Evolutionary conservation across 768 basidiomycete genomes (phyloP), one percentile per base, ranked within the genome.

Genomic region (Baorangia bicolor): DNA sequence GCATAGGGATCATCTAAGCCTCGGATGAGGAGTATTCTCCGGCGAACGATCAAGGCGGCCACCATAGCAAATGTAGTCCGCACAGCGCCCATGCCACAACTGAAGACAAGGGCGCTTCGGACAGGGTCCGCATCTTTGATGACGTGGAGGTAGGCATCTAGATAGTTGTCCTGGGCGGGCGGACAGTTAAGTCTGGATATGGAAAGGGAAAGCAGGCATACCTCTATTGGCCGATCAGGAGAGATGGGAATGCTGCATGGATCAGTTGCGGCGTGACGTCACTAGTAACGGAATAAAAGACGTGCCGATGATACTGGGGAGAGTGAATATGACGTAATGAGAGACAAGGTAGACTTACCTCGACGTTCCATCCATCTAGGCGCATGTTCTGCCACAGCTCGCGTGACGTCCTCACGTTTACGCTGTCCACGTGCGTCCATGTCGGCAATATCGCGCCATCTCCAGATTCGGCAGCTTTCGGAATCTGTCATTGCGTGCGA

Each of bases 61-160:
- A 88, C 83, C 97, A 98, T 98, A 4, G 92, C 94, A 67, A 97
- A 98, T 0, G 95, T 98, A 3, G 94, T 95, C 20, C 96, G 82
- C 1, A 98, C 95, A 3, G 92, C 93, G 42, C 97, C 97, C 86
- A 96, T 94, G 31, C 97, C 96, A 69, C 96, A 98, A 46, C 90
- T 94, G 70, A 98, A 98, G 5, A 98, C 90, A 20, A 98, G 76
- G 0, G 90, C 86, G 0, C 93, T 94, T 18, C 77, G 77, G 4
- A 87, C 74, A 2, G 96, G 95, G 63, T 96, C 91, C 0, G 88
- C 83, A 37, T 81, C 72, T 58, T 85, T 83, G 55, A 99, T 88
- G 33, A 96, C 86, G 4, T 79, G 80, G 20, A 95, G 77, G 69
- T 98, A 99, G 1, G 91, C 90, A 71, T 98, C 97, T 18, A 99